Percentiles rank a stretch among this genome's conserved stretches.
Evolutionary conservation across 257 asterid genomes (phyloP).

Genomic region (Solanum microdontum): DNA sequence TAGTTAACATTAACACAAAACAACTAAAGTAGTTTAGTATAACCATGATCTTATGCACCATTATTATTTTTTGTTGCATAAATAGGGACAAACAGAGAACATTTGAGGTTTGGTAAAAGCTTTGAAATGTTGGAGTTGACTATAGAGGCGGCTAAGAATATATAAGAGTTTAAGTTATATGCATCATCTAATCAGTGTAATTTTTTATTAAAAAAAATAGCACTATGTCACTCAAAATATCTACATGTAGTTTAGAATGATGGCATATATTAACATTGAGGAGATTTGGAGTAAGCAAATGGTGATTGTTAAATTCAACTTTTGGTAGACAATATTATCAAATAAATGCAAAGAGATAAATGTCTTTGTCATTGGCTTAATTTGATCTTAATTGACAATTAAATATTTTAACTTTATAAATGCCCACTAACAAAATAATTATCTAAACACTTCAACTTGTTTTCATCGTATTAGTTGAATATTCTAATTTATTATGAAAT

Average conservation of each 20-base stretch:
- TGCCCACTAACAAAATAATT: background rate
- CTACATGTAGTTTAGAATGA: background rate
- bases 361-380: background rate
- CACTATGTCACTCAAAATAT: background rate
- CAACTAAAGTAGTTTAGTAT: background rate
- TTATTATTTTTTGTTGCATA: background rate
- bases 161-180: background rate
- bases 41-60: background rate
- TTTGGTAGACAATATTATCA: background rate
- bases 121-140: background rate
- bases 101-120: background rate
- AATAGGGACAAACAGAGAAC: background rate
- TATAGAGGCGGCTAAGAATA: background rate
- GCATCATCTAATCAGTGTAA: background rate
- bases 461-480: fast-evolving
- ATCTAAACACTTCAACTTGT: fast-evolving
- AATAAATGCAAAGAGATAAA: background rate
- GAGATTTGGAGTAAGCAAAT: background rate
- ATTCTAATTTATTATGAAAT: background rate
- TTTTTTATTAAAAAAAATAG: no score
- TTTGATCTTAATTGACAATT: background rate
- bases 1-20: background rate
- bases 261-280: background rate
- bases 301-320: background rate
- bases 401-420: no score